A percentile compares a stretch with the other conserved stretches of the same genome.
phyloP scores from a whole-genome alignment of 768 basidiomycete species.

The Mycena belliarum region DNA sequence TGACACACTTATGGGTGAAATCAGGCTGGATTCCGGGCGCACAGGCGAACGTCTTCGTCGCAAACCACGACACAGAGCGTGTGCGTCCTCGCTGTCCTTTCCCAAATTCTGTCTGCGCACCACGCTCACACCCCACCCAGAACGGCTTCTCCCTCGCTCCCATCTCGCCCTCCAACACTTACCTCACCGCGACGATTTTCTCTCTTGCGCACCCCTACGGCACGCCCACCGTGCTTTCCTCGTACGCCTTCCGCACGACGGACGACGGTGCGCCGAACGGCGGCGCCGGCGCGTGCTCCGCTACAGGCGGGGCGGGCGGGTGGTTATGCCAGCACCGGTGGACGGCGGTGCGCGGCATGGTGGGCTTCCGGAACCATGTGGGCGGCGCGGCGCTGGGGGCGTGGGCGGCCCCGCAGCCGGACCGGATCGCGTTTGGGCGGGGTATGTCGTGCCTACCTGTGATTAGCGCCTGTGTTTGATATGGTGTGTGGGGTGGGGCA shows the following conservation, averaged over 20 bases:
- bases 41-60: conserved; percentile 65
- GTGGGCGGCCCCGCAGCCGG: conserved; percentile 57
- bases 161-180: conserved; percentile 64
- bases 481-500: conserved; percentile 24
- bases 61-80: conserved; percentile 72
- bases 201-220: conserved; percentile 70
- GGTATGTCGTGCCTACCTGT: conserved; percentile 34
- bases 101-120: not conserved
- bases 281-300: conserved; percentile 48
- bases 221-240: conserved; percentile 62
- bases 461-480: too few species aligned
- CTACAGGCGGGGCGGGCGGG: conserved; percentile 52
- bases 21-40: conserved; percentile 59
- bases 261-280: conserved; percentile 65
- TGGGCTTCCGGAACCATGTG: conserved; percentile 61
- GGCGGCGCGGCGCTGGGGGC: conserved; percentile 50
- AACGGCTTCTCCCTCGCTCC: conserved; percentile 55
- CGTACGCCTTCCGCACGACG: conserved; percentile 50
- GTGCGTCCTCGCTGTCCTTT: conserved; percentile 27
- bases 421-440: conserved; percentile 69
- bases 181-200: conserved; percentile 60
- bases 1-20: too few species aligned
- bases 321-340: conserved; percentile 72
- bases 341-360: conserved; percentile 59
- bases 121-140: conserved; percentile 28